These are phyloP conservation scores for Gymnopilus dilepis DNA, from an alignment of 768 basidiomycete genomes.

Conservation along the genomic window DNA sequence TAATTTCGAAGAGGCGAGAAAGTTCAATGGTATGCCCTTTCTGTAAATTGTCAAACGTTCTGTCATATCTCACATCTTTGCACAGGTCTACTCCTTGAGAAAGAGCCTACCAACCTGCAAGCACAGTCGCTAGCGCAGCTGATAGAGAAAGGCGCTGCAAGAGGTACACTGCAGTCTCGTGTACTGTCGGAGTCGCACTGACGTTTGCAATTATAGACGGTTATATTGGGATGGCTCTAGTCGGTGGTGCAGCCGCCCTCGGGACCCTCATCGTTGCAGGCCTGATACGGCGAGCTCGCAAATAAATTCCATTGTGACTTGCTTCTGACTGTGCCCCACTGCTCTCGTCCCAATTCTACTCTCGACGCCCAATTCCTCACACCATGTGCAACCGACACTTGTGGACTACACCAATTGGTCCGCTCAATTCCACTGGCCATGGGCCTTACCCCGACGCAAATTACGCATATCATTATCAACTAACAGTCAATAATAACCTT, in stretches of 20 bases:
- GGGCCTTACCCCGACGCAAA: slow-evolving; percentile 3
- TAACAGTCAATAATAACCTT: slow-evolving; percentile 12
- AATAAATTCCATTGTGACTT: slow-evolving; percentile 37
- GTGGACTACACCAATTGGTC: neutral
- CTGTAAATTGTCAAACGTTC: neutral
- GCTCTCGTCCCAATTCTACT: neutral
- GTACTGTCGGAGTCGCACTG: neutral
- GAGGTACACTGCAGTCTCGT: slow-evolving; percentile 54
- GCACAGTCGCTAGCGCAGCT: slow-evolving; percentile 84
- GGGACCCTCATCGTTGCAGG: slow-evolving; percentile 76
- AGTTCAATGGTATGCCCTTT: slow-evolving; percentile 82
- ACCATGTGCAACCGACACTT: neutral
- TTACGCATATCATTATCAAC: slow-evolving; percentile 15
- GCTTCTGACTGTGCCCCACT: slow-evolving; percentile 14
- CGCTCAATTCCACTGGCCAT: neutral
- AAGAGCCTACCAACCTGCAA: slow-evolving; percentile 93
- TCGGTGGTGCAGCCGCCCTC: slow-evolving; percentile 87
- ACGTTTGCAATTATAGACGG: slow-evolving; percentile 64
- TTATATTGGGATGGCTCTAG: slow-evolving; percentile 98
- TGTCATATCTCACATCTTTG: neutral
- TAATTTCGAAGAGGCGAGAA: slow-evolving; percentile 90
- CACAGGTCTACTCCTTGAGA: slow-evolving; percentile 82
- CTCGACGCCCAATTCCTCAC: neutral
- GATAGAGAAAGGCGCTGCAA: slow-evolving; percentile 84
- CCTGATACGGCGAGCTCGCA: slow-evolving; percentile 84